These are phyloP conservation scores for Geotrichum cucujoidarum DNA, from an alignment of 1,139 yeast genomes.

Conservation along the genomic window DNA sequence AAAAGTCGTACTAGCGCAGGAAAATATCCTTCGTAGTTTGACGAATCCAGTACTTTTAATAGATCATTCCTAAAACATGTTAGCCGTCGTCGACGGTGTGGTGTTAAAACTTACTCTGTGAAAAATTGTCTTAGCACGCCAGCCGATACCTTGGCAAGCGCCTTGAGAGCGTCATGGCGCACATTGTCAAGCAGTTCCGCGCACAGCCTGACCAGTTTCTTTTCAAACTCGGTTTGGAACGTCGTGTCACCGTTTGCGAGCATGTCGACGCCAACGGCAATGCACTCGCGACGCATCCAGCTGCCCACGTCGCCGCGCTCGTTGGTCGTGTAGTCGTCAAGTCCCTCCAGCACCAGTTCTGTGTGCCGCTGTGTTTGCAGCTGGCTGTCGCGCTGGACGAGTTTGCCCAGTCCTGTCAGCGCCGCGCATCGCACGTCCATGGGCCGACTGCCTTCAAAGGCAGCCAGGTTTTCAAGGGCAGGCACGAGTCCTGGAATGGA, in stretches of 20 bases:
- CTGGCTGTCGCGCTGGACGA: not conserved
- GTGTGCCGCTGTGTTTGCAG: not conserved
- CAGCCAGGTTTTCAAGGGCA: not conserved
- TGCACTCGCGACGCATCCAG: slow-evolving; percentile 52
- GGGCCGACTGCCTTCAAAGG: not conserved
- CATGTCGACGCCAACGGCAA: slow-evolving; percentile 30
- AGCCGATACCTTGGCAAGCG: slow-evolving; percentile 1
- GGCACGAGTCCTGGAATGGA: not conserved
- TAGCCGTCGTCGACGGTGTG: not conserved
- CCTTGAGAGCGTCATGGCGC: slow-evolving; percentile 32
- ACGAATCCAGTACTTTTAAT: slow-evolving; percentile 18
- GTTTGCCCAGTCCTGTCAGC: slow-evolving; percentile 4
- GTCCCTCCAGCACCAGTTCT: slow-evolving; percentile 23
- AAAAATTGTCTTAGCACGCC: not conserved
- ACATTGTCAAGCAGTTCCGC: slow-evolving; percentile 49
- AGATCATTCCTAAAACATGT: slow-evolving; percentile 1
- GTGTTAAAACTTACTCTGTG: not conserved
- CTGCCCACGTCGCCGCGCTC: slow-evolving; percentile 55
- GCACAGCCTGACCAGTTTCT: slow-evolving; percentile 49
- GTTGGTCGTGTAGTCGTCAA: slow-evolving; percentile 37
- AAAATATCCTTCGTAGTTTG: slow-evolving; percentile 20
- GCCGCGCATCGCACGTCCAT: slow-evolving; percentile 11
- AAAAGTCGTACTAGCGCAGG: slow-evolving; percentile 16
- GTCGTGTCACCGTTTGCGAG: slow-evolving; percentile 1
- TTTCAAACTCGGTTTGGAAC: slow-evolving; percentile 25